Evolutionary conservation across 2,329 filamentous ascomycete genomes (phyloP), one percentile per base, ranked within the genome.

Genomic region (Calonectria henricotiae): DNA sequence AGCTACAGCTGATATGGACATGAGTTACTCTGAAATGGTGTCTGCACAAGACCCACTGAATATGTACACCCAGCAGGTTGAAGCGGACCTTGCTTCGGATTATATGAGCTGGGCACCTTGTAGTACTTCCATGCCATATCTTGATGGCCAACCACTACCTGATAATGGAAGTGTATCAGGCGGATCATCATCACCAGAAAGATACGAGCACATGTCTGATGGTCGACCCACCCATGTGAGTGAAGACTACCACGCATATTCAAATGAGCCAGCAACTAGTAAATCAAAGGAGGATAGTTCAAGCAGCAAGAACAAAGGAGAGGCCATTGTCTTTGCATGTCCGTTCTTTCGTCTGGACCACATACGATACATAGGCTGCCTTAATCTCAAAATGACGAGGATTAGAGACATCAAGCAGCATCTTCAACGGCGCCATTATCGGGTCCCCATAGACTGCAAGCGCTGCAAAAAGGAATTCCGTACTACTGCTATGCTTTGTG

Each of bases 351-450:
- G 51, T 1, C 20, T 58, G 13, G 51, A 58, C 8, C 51, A 58
- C 20, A 13, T 58, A 25, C 12, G 51, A 39, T 39, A 58, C 6
- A 58, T 39, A n/a, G 35, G 51, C 12, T 58, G 51, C 5, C 51
- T 58, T 25, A 58, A 58, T 25, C 51, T 58, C 37, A 58, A 58
- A 39, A 58, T 58, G 51, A 39, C 51, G 20, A 32, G 51, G 7
- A 58, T 58, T 11, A 58, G 51, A n/a, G 51, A 58, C 2, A 30
- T 58, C 3, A 58, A 58, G 13, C 51, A 58, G 51, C 51, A 58
- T 20, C 51, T 58, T 17, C 51, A 58, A 11, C 20, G 51, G 12
- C 51, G 51, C 4, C 51, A 58, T 12, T 58, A 25, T 3, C 51
- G 37, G 8, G 35, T 58, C 3, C 51, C 51, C 2, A 37, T 58